phyloP scores from a whole-genome alignment of 257 asterid genomes.

The Scutellaria barbata region DNA sequence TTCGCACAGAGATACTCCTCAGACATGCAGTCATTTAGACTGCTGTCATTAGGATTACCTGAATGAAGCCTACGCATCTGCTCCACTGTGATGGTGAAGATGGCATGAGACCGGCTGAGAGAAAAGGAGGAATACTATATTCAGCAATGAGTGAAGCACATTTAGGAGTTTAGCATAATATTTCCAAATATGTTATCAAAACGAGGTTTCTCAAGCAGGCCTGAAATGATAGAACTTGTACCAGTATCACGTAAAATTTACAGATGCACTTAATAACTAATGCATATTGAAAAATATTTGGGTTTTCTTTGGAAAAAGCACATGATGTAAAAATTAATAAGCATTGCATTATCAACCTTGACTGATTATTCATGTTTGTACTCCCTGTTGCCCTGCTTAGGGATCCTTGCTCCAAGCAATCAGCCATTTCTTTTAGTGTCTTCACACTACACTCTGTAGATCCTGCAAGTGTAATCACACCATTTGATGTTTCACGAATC shows the following conservation, averaged over 20 bases:
- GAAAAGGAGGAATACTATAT: conserved; percentile 7
- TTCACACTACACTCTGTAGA: conserved; percentile 85
- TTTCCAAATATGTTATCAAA: conserved; percentile 1
- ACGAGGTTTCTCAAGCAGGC: not conserved
- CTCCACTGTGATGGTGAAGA: conserved; percentile 98
- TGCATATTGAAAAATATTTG: conserved; percentile 12
- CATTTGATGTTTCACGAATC: conserved; percentile 95
- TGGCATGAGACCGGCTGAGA: conserved; percentile 97
- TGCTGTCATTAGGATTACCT: conserved; percentile 50
- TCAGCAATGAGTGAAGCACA: conserved; percentile 12
- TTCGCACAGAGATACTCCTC: conserved; percentile 99
- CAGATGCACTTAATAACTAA: not conserved
- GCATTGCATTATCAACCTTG: conserved; percentile 60
- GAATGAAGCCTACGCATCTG: conserved; percentile 79
- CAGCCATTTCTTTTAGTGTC: conserved; percentile 92
- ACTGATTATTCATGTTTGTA: conserved; percentile 96
- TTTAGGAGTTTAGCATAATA: conserved; percentile 16
- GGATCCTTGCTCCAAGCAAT: conserved; percentile 96
- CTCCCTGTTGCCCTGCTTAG: conserved; percentile 96
- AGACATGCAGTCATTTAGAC: conserved; percentile 64
- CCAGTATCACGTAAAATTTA: conserved; percentile 2
- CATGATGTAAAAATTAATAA: not conserved
- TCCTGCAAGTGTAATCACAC: conserved; percentile 98
- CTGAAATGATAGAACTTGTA: conserved; percentile 4
- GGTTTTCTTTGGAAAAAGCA: conserved; percentile 3